Evolutionary conservation across 78 protist species (phyloP), one percentile per base, ranked within the genome.

Genomic region (Guillardia theta): DNA sequence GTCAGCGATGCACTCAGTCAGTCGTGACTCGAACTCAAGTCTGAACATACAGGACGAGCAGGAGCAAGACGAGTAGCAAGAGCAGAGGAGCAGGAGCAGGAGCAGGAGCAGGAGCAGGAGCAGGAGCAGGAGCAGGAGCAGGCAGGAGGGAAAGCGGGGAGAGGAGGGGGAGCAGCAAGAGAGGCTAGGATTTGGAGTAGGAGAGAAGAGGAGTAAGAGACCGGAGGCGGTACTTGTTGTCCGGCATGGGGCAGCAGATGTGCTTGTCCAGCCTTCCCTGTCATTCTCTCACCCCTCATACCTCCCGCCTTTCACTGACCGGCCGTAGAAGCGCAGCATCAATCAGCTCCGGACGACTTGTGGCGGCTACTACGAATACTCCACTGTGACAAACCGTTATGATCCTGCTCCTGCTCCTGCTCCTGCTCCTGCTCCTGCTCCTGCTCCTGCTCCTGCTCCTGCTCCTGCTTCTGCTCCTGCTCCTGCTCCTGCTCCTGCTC

Each of bases 241-340:
- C 2, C 27, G 83, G 83, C 83, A 70, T 12, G 36, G 36, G 21
- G 83, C 83, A 70, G 41, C n/a, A 6, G 83, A 70, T 33, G 83
- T 70, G 83, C 83, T 24, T 33, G 83, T 70, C 83, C 45, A 70
- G 83, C 33, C 83, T 36, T 24, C 83, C 83, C 36, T 22, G 46
- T 4, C 83, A 12, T 64, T 10, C 58, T 15, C 30, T 50, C 58
- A 50, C 58, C 58, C 15, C 58, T 50, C 15, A 10, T 50, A 15
- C 15, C 15, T 10, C 58, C 58, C 15, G 30, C 10, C 15, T 15
- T 50, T 50, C 15, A 15, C 58, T 50, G 58, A 19, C 58, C 15
- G 15, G 78, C 78, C 99, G 94, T 5, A 97, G 62, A 0, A 98
- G 96, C 1, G 99, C 99, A 0, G 98, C 98, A 48, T 98, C 99